Evolutionary conservation across 768 basidiomycete genomes (phyloP).

Genomic region (Lactarius evosmus): DNA sequence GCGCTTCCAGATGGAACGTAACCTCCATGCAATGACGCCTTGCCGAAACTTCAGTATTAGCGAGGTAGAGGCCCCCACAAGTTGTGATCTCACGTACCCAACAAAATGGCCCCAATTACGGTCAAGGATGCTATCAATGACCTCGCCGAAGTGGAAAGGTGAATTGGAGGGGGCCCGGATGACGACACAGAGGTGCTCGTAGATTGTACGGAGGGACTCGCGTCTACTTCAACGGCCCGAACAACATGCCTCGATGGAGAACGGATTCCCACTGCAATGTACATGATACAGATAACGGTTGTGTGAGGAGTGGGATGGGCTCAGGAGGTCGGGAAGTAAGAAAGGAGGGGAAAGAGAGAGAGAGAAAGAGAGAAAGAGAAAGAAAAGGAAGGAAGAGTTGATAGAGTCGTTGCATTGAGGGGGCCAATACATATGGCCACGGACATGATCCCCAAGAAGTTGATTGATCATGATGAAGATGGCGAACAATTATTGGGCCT

Average conservation of each 20-base stretch:
- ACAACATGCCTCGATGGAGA: constrained; percentile 22
- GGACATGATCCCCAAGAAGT: not conserved
- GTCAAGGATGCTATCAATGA: constrained; percentile 31
- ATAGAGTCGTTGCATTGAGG: not conserved
- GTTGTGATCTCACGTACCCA: constrained; percentile 26
- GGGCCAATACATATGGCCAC: constrained; percentile 2
- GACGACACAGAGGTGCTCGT: constrained; percentile 3
- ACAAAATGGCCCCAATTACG: constrained; percentile 32
- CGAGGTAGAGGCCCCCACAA: not conserved
- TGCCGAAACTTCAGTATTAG: not conserved
- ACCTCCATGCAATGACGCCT: constrained; percentile 27
- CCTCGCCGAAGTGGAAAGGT: constrained; percentile 30
- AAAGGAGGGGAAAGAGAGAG: not conserved
- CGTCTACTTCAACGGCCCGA: constrained; percentile 7
- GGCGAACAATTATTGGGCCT: not conserved
- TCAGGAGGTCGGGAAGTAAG: constrained; percentile 25
- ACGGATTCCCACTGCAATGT: constrained; percentile 10
- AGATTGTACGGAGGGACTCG: not conserved
- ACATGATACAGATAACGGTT: constrained; percentile 18
- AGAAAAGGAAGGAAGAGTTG: not conserved
- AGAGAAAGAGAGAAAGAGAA: constrained; percentile 11
- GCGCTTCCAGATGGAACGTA: constrained; percentile 24
- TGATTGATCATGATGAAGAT: constrained; percentile 1
- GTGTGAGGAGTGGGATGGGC: constrained; percentile 24
- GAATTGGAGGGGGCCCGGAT: not conserved